These are phyloP conservation scores for Diaporthe nobilis DNA, from an alignment of 2,329 filamentous ascomycete species.

Conservation along the genomic window DNA sequence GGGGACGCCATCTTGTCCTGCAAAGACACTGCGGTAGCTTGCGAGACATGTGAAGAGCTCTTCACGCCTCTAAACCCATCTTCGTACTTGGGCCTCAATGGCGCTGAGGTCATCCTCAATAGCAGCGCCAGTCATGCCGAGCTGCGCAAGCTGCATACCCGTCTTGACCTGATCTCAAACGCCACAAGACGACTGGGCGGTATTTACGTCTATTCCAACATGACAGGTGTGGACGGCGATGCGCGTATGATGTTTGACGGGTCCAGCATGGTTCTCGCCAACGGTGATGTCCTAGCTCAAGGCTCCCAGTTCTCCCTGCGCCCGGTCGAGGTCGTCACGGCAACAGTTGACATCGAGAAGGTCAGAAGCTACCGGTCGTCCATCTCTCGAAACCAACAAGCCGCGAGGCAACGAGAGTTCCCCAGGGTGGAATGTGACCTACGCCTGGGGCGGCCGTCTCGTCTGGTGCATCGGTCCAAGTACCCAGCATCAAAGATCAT, in stretches of 20 bases:
- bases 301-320: slow-evolving; percentile 43
- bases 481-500: slow-evolving; percentile 38
- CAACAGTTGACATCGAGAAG: slow-evolving; percentile 43
- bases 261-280: slow-evolving; percentile 43
- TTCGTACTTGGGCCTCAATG: slow-evolving; percentile 42
- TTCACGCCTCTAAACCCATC: slow-evolving; percentile 49
- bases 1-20: slow-evolving; percentile 58
- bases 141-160: slow-evolving; percentile 75
- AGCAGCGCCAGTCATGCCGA: slow-evolving; percentile 57
- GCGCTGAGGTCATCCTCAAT: slow-evolving; percentile 49
- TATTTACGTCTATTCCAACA: slow-evolving; percentile 64
- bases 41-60: slow-evolving; percentile 59
- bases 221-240: slow-evolving; percentile 49
- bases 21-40: slow-evolving; percentile 55
- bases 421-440: slow-evolving; percentile 44
- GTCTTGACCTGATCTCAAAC: slow-evolving; percentile 75
- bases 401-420: slow-evolving; percentile 43
- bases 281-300: slow-evolving; percentile 44
- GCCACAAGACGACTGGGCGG: slow-evolving; percentile 75
- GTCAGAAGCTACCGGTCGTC: slow-evolving; percentile 43
- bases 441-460: slow-evolving; percentile 44
- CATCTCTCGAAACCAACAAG: slow-evolving; percentile 43
- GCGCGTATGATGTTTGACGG: slow-evolving; percentile 59
- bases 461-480: slow-evolving; percentile 46
- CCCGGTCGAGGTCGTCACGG: slow-evolving; percentile 43